Percentiles rank a stretch among this genome's conserved stretches.
Evolutionary conservation across 2,329 filamentous ascomycete genomes (phyloP).

Genomic region (Xylariaceae sp.): DNA sequence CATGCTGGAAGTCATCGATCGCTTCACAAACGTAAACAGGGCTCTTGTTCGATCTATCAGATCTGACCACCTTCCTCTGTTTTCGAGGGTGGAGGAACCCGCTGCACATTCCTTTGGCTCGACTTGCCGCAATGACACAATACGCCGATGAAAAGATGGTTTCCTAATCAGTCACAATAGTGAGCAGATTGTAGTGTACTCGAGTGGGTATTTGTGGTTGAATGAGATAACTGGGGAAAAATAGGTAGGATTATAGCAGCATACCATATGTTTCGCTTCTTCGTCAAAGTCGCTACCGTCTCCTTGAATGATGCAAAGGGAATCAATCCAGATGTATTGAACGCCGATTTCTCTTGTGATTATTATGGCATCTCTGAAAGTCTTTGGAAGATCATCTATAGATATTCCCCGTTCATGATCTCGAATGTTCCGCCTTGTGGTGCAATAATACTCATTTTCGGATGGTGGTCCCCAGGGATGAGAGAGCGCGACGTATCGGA

Average conservation of each 20-base stretch:
- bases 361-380: constrained; percentile 16
- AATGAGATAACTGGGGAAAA: no score
- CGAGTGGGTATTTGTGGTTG: no score
- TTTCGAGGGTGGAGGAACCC: constrained; percentile 23
- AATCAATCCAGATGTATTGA: constrained; percentile 20
- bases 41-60: not conserved
- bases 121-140: constrained; percentile 26
- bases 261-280: constrained; percentile 25
- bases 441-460: constrained; percentile 5
- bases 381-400: constrained; percentile 9
- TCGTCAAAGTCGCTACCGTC: constrained; percentile 19
- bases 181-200: no score
- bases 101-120: constrained; percentile 8
- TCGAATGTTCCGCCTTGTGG: not conserved
- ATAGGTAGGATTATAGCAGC: no score
- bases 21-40: constrained; percentile 28
- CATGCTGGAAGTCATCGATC: constrained; percentile 34
- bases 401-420: constrained; percentile 10
- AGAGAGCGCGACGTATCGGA: constrained; percentile 19
- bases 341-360: constrained; percentile 9
- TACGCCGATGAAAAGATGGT: constrained; percentile 27
- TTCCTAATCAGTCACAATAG: not conserved
- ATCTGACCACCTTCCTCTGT: constrained; percentile 1
- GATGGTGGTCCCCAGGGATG: constrained; percentile 23
- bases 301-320: constrained; percentile 19